Evolutionary conservation across 345 rosid species (phyloP), one percentile per base, ranked within the genome.

Genomic region (thale cress (Arabidopsis thaliana)): DNA sequence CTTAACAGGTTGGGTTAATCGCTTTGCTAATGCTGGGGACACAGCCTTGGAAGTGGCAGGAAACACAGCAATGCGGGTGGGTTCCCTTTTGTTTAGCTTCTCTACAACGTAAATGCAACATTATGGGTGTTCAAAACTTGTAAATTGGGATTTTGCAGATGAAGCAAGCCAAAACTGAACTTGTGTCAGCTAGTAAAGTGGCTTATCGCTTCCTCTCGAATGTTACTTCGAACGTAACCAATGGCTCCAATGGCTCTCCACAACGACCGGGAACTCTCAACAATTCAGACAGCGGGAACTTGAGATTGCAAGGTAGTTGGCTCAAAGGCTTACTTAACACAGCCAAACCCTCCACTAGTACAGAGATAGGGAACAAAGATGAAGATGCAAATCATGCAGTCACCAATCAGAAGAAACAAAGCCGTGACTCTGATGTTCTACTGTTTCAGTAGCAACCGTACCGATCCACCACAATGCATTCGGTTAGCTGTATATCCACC

Each of bases 11-110:
- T 95, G 99, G 99, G 93, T 93, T 45, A 93, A 95, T 85, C 94
- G 97, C 30, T 95, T 93, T 88, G 98, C 99, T 22, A 75, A 93
- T 77, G 97, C 97, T 69, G 99, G 98, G 5, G 94, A 93, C 80
- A 80, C 96, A 71, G 97, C 98, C 40, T 71, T 87, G 76, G 98
- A 89, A 82, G 91, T 92, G 48, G 98, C 98, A 12, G 97, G 84
- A 86, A 88, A 65, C 79, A 87, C 98, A 46, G 96, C 97, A 13
- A 12, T 85, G 72, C 83, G 89, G 88, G 99, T 95, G 63, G 36
- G 72, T 67, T 66, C 46, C 41, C 69, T 65, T 48, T 72, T 49
- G 0, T 74, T 66, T 65, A 36, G 3, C 41, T 20, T 58, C 25
- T 16, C 12, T 52, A 38, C 4, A 7, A 62, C 36, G 1, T 65